These are phyloP conservation scores for Neurospora sp. DNA, from an alignment of 495 filamentous ascomycete species.

Conservation along the genomic window DNA sequence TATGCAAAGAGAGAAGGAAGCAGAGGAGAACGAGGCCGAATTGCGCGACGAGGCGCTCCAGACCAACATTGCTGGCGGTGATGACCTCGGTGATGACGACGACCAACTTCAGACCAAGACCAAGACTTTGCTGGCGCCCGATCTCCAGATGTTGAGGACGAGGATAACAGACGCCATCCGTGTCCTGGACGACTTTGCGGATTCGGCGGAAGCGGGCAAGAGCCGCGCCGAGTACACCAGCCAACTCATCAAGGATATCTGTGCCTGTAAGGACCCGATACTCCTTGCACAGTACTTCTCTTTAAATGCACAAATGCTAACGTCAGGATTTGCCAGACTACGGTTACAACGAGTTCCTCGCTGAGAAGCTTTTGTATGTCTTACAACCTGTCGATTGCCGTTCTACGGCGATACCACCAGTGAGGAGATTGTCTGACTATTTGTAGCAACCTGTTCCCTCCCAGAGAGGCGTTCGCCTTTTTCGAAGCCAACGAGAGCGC, in stretches of 20 bases:
- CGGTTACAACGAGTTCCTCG: slow-evolving; percentile 57
- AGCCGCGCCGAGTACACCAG: slow-evolving; percentile 80
- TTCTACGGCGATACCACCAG: not conserved
- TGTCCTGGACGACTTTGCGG: slow-evolving; percentile 78
- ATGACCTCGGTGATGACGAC: slow-evolving; percentile 38
- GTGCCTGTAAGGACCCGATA: slow-evolving; percentile 41
- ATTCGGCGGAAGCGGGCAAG: slow-evolving; percentile 62
- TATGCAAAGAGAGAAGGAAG: slow-evolving; percentile 54
- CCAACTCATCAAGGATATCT: slow-evolving; percentile 83
- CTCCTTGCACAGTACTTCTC: not conserved
- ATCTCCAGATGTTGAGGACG: slow-evolving; percentile 79
- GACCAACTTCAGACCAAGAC: slow-evolving; percentile 35
- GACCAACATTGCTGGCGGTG: slow-evolving; percentile 82
- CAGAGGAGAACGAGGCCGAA: slow-evolving; percentile 67
- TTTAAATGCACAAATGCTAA: not conserved
- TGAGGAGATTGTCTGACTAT: slow-evolving; percentile 24
- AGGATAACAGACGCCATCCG: slow-evolving; percentile 90
- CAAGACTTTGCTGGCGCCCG: slow-evolving; percentile 58
- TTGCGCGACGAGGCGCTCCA: slow-evolving; percentile 83
- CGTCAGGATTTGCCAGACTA: slow-evolving; percentile 41
- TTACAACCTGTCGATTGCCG: not conserved
- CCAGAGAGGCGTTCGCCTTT: slow-evolving; percentile 92
- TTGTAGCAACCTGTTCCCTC: slow-evolving; percentile 65
- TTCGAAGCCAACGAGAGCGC: slow-evolving; percentile 94
- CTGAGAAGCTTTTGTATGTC: slow-evolving; percentile 25